Evolutionary conservation across 257 asterid genomes (phyloP).

Genomic region (Buddleja alternifolia): DNA sequence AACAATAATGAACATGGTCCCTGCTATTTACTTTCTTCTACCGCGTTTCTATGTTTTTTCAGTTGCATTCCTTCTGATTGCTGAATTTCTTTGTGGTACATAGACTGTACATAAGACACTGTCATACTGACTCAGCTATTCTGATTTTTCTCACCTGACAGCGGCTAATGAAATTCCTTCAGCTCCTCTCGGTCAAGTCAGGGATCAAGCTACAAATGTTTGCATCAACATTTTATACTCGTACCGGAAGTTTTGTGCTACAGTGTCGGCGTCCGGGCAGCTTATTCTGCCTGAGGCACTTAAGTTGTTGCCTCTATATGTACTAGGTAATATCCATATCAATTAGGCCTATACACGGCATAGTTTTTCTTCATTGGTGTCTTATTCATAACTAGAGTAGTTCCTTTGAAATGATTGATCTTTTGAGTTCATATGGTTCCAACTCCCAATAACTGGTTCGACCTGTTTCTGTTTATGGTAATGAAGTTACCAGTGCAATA

Average conservation of each 20-base stretch:
- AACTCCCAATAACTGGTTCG: not conserved
- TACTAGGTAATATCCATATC: constrained; percentile 69
- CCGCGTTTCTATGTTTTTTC: no score
- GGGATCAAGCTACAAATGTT: constrained; percentile 85
- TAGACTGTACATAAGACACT: not conserved
- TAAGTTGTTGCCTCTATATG: constrained; percentile 88
- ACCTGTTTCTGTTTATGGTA: not conserved
- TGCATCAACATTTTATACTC: constrained; percentile 91
- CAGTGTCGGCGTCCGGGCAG: constrained; percentile 93
- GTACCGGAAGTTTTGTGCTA: constrained; percentile 93
- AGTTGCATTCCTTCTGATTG: not conserved
- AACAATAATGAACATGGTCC: not conserved
- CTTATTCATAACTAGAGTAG: not conserved
- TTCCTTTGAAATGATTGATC: not conserved
- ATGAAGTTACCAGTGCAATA: not conserved
- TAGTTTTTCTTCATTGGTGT: not conserved
- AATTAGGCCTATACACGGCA: not conserved
- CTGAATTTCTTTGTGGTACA: not conserved
- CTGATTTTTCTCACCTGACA: constrained; percentile 40
- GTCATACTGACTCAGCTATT: constrained; percentile 28
- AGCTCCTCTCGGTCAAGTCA: constrained; percentile 72
- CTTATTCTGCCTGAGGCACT: constrained; percentile 98
- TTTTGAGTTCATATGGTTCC: not conserved
- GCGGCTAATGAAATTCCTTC: constrained; percentile 91
- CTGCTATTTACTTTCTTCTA: constrained; percentile 18